Conservation (phyloP, 139 green algal genomes). For the Tetradesmus lagerheimii region DNA sequence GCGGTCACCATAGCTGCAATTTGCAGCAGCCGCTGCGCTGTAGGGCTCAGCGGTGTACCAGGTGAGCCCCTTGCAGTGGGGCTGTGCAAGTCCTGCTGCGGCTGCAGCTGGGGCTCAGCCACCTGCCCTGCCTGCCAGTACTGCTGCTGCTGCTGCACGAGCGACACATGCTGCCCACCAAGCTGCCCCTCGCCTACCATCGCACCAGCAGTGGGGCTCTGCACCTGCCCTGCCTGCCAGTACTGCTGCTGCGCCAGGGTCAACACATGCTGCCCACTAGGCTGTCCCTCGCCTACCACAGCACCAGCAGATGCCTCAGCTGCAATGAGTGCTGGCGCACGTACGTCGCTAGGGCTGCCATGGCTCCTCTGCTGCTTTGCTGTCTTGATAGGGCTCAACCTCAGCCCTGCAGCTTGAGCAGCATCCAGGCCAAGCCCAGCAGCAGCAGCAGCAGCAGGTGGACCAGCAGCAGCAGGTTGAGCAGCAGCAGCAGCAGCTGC, state of each 20-base stretch:
- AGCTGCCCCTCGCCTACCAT: too few relatives aligned
- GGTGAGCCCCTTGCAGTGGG: not conserved
- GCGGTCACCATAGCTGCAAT: not conserved
- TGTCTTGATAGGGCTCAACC: not conserved
- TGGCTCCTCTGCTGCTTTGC: not conserved
- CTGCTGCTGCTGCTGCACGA: slow-evolving; percentile 17
- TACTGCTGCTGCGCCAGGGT: not conserved
- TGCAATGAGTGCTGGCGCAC: not conserved
- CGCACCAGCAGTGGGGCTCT: not conserved
- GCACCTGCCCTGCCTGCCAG: not conserved
- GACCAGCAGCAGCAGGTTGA: not conserved
- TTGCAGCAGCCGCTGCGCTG: slow-evolving; percentile 14
- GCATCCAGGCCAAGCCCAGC: not conserved
- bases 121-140: not conserved
- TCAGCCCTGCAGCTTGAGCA: not conserved
- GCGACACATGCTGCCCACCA: not conserved
- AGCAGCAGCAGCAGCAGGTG: not conserved
- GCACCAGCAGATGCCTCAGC: not conserved
- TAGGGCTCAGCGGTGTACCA: slow-evolving; percentile 2
- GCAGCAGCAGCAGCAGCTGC: not conserved
- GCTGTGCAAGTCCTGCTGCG: not conserved
- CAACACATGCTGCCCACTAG: not conserved
- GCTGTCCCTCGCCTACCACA: not conserved
- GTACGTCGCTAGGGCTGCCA: not conserved
- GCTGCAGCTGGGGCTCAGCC: not conserved